phyloP scores from a whole-genome alignment of 192 early-diverging fungal species.

The Phlyctochytrium arcticum region DNA sequence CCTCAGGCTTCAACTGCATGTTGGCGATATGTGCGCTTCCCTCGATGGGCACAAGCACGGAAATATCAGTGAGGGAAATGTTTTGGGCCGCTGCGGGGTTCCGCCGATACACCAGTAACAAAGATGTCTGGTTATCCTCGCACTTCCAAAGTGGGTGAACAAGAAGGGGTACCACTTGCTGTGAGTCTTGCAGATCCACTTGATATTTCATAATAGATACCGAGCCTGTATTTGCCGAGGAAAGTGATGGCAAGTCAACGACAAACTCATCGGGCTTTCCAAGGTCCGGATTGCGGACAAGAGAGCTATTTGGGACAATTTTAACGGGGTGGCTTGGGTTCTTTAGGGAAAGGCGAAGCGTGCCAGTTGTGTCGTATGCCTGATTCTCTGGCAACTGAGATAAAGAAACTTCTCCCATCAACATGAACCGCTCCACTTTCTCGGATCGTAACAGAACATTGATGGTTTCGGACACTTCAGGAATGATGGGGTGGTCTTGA shows the following conservation, averaged over 20 bases:
- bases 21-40: conserved; percentile 22
- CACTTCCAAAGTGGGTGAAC: conserved; percentile 39
- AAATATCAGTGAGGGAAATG: conserved; percentile 22
- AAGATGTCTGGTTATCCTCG: conserved; percentile 28
- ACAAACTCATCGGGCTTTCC: conserved; percentile 15
- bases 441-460: conserved; percentile 34
- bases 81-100: conserved; percentile 17
- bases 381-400: not conserved
- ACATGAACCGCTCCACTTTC: conserved; percentile 36
- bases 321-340: conserved; percentile 25
- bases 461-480: conserved; percentile 31
- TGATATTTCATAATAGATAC: conserved; percentile 39
- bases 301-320: conserved; percentile 30
- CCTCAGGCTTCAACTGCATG: conserved; percentile 37
- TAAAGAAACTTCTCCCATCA: conserved; percentile 39
- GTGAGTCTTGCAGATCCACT: conserved; percentile 24
- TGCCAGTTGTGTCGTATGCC: not conserved
- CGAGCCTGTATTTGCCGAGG: not conserved
- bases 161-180: conserved; percentile 29
- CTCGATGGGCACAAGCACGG: conserved; percentile 26
- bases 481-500: not conserved
- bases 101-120: conserved; percentile 35
- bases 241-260: conserved; percentile 14
- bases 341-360: not conserved
- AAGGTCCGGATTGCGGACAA: conserved; percentile 12